Evolutionary conservation across 2,329 filamentous ascomycete species (phyloP), one percentile per base, ranked within the genome.

Genomic region (Aspergillus tubingensis): DNA sequence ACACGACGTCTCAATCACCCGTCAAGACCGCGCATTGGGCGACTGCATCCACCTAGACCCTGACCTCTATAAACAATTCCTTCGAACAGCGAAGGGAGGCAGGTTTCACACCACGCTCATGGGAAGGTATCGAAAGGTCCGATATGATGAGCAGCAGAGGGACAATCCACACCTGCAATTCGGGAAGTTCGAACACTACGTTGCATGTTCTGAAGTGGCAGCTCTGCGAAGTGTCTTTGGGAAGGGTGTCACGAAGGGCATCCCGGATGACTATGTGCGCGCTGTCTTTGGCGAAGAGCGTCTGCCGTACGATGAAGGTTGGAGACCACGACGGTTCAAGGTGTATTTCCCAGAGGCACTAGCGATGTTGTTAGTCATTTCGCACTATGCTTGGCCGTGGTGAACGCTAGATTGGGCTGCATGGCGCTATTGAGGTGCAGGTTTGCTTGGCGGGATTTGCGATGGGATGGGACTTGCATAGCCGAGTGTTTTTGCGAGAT

Each of bases 1-100:
- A 32, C 64, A 66, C 55, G 64, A 66, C 25, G 57, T 65, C 8
- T 66, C 62, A 1, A 19, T 66, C 13, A 65, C 61, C 3, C 62
- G 64, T 2, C 59, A 65, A 30, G 64, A 65, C 57, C 64, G 64
- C 27, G 61, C 48, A 2, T 19, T 65, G n/a, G 64, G 62, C 32
- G 59, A 66, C 44, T 59, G 23, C 41, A 61, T 61, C 21, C 15
- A 49, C 8, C 49, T 59, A 15, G 50, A 64, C 17, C 25, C 50
- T 1, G 56, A 36, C 7, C 56, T 62, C 1, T 59, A 62, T 36
- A 39, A 54, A 3, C 54, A 21, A 19, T 57, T 65, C 32, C 13
- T 58, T 21, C 25, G 44, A 1, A 36, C 48, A 15, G 17, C 54
- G 2, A 19, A 23, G 21, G 41, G 19, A 13, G 47, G 25, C 15